These are phyloP conservation scores for Chrysochromulina parva DNA, from an alignment of 78 protist genomes.

Conservation along the genomic window DNA sequence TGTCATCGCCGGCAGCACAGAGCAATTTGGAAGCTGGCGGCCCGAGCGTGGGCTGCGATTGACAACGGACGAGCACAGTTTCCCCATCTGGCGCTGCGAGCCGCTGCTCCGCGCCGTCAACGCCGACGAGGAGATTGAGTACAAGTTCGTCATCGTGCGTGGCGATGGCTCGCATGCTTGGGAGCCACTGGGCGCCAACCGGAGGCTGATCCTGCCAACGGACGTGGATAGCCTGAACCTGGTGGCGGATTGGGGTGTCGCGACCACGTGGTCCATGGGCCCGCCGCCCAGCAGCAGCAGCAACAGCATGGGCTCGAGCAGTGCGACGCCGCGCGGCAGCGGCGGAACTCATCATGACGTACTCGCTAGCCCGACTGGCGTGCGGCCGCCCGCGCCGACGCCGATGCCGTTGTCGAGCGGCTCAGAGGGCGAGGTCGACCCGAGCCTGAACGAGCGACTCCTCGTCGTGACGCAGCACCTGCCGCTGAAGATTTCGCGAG, in stretches of 20 bases:
- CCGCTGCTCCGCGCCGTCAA: background rate
- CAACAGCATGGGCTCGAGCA: too few relatives aligned
- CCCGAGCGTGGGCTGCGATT: background rate
- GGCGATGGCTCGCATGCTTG: background rate
- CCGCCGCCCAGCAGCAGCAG: too few relatives aligned
- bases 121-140: background rate
- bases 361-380: too few relatives aligned
- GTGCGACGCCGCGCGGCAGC: too few relatives aligned
- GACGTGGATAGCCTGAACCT: background rate
- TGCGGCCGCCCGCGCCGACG: too few relatives aligned
- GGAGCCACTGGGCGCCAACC: background rate
- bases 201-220: background rate
- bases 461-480: conserved; percentile 10
- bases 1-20: too few relatives aligned
- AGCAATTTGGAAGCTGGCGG: background rate
- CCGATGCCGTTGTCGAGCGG: too few relatives aligned
- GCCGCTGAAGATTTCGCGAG: background rate
- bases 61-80: background rate
- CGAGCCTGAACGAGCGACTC: background rate
- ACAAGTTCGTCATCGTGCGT: background rate
- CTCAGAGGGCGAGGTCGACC: too few relatives aligned
- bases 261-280: too few relatives aligned
- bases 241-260: too few relatives aligned
- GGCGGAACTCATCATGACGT: too few relatives aligned
- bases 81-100: background rate